Evolutionary conservation across 345 rosid genomes (phyloP).

Genomic region (Gynandropsis gynandra): DNA sequence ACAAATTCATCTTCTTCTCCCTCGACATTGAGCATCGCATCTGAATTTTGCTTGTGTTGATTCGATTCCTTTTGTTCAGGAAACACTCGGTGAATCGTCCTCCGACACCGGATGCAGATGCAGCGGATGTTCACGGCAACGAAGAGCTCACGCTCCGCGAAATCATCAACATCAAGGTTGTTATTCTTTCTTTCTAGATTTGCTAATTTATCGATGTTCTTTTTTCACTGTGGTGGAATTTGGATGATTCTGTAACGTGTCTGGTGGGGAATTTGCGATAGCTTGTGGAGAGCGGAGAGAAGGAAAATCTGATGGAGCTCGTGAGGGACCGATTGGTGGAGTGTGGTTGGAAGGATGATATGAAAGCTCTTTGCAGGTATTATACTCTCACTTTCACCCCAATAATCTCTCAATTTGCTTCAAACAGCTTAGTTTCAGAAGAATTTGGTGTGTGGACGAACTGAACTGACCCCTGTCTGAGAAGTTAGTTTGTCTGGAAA

Average conservation of each 20-base stretch:
- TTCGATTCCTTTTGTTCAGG: slow-evolving; percentile 31
- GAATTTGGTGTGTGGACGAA: slow-evolving; percentile 4
- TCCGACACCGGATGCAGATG: slow-evolving; percentile 50
- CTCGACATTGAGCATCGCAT: background rate
- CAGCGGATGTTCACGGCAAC: slow-evolving; percentile 29
- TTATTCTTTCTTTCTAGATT: too few species aligned
- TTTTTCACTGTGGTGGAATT: slow-evolving; percentile 4
- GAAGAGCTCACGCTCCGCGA: slow-evolving; percentile 49
- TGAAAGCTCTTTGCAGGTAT: slow-evolving; percentile 79
- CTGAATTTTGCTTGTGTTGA: background rate
- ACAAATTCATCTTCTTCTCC: background rate
- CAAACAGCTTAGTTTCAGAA: background rate
- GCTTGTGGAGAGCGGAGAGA: slow-evolving; percentile 74
- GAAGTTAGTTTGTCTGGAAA: background rate
- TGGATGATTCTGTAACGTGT: background rate
- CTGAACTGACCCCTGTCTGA: background rate
- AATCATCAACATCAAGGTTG: slow-evolving; percentile 62
- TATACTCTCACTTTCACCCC: slow-evolving; percentile 4
- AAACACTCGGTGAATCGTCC: slow-evolving; percentile 58
- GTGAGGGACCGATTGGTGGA: slow-evolving; percentile 67
- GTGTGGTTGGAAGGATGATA: slow-evolving; percentile 80
- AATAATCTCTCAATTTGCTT: background rate
- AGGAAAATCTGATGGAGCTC: slow-evolving; percentile 61
- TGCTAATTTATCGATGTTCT: background rate
- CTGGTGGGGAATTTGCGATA: slow-evolving; percentile 10